Evolutionary conservation across 345 rosid species (phyloP), one percentile per base, ranked within the genome.

Genomic region (Pugionium cornutum): DNA sequence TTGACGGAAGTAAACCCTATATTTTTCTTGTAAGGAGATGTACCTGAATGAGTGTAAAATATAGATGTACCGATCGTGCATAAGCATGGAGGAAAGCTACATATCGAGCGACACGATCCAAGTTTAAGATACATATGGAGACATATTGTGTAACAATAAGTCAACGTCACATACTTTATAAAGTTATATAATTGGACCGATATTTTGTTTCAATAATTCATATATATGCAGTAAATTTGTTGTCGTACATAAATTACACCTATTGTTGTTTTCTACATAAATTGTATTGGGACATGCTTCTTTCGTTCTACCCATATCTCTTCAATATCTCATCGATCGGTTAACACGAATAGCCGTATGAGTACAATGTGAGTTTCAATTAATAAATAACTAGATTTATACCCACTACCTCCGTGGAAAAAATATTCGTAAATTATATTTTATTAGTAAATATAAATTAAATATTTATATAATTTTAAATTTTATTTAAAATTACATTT

Each of bases 21-120:
- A 54, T 25, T 8, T 57, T 35, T 40, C 30, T 6, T 29, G 1
- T 2, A 10, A 35, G 1, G 43, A 53, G 47, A 62, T 53, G 43
- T 70, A 62, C 55, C 29, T 53, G 61, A 70, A 62, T 37, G 33
- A 45, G 30, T 18, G 37, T 10, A 49, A 73, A 30, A 66, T 53
- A 66, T 33, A 28, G 45, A 62, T 40, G 47, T 1, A 61, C 47
- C 54, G 6, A 58, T 48, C 77, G 69, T 74, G 73, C 65, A 55
- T 54, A 60, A 67, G 73, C 65, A 74, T 74, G 73, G 69, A 61
- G 59, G 68, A 74, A 67, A 62, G 28, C 60, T 54, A 74, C 73
- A 74, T 61, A 67, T 67, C 65, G 27, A 50, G 51, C 72, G 69
- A 74, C 77, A 74, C 29, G 48, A 74, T 74, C 73, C 69, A 67